phyloP scores from a whole-genome alignment of 371 early-diverging fungal species.

The Batrachochytrium dendrobatidis region DNA sequence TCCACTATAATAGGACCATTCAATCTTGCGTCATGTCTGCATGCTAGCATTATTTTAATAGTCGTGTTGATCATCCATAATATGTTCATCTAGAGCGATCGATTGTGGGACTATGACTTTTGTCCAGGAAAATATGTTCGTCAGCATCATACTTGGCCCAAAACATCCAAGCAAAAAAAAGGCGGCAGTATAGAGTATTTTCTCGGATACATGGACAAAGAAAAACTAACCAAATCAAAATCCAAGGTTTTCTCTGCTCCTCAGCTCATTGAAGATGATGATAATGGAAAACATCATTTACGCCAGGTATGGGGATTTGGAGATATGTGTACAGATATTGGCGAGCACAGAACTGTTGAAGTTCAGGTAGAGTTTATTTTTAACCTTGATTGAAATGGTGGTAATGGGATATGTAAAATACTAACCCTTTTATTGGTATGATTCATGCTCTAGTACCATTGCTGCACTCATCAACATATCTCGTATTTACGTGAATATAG shows the following conservation, averaged over 20 bases:
- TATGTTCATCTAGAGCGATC: neutral
- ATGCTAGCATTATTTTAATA: too few relatives aligned
- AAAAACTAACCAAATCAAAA: too few relatives aligned
- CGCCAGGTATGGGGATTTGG: neutral
- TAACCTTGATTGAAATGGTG: neutral
- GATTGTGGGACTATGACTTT: constrained; percentile 1
- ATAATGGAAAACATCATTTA: neutral
- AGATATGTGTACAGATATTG: neutral
- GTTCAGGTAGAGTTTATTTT: constrained; percentile 3
- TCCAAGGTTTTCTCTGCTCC: too few relatives aligned
- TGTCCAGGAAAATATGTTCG: neutral
- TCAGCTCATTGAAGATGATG: neutral
- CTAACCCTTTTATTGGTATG: neutral
- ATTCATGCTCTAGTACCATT: neutral
- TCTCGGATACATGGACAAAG: neutral
- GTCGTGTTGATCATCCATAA: too few relatives aligned
- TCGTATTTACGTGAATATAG: neutral
- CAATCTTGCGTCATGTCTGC: too few relatives aligned
- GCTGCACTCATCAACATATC: neutral
- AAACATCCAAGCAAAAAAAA: too few relatives aligned
- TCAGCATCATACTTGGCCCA: neutral
- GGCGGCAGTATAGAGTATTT: too few relatives aligned
- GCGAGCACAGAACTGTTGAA: constrained; percentile 1
- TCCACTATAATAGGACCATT: too few relatives aligned
- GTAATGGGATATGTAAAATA: neutral